phyloP scores from a whole-genome alignment of 305 asterid species.

The Nicotiana rustica region DNA sequence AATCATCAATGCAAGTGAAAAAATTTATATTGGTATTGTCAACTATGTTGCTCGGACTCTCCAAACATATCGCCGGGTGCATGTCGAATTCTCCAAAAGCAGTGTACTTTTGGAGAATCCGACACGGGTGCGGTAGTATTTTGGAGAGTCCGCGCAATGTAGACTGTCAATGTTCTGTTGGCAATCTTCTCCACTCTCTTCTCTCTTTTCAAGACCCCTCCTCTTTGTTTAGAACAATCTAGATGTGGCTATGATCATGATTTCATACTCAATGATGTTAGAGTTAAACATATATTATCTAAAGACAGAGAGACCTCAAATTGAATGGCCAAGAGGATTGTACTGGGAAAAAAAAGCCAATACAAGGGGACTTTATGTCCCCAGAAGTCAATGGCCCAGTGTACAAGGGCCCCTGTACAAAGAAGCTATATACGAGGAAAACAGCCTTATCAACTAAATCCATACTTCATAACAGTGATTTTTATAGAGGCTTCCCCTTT shows the following conservation, averaged over 20 bases:
- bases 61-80: no score
- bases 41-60: no score
- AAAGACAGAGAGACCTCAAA: background rate
- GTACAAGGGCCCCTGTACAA: background rate
- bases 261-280: slow-evolving; percentile 3
- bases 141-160: no score
- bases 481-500: background rate
- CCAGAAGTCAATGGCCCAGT: background rate
- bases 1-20: slow-evolving; percentile 27
- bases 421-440: slow-evolving; percentile 19
- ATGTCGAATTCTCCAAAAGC: no score
- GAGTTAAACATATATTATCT: background rate
- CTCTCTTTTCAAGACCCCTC: background rate
- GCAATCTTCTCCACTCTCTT: background rate
- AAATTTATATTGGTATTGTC: background rate
- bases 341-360: background rate
- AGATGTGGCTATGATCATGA: slow-evolving; percentile 19
- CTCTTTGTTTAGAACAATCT: slow-evolving; percentile 27
- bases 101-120: no score
- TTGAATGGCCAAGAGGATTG: background rate
- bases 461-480: slow-evolving; percentile 1
- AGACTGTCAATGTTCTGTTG: background rate
- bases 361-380: background rate
- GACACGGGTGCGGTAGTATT: no score
- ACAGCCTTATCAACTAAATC: background rate